Base-by-base conservation (phyloP, 257 asterid genomes). In the Asclepias syriaca region DNA sequence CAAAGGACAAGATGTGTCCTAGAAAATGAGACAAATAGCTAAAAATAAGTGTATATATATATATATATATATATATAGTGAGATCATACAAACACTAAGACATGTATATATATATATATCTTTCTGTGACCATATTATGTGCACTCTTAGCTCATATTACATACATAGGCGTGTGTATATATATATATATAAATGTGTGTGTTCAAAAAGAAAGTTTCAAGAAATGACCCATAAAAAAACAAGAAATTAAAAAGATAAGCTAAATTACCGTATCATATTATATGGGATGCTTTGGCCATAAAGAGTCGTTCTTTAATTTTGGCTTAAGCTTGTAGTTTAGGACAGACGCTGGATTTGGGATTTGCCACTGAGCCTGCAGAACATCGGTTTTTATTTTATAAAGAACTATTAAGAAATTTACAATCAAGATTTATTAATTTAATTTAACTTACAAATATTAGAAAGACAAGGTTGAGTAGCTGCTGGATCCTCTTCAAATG, bases 391-490 rank as follows among this genome's bases (percentile, higher is more conserved):
- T 43, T 43, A 7, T 40, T 6, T 2, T 40, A 29, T 29, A 29
- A 29, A 29, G 32, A 29, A 29, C 32, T 29, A 29, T 29, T 2
- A 29, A 29, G 34, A 29, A 2, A 29, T 2, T 29, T 29, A 29
- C 34, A 2, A 1, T 2, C 34, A 29, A 29, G 34, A 29, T 29
- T 29, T 29, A 29, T 29, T 29, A 29, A 14, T 3, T 16, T 3
- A 34, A 68, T 18, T 11, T 66, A 11, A 74, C 93, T 72, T 83
- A 91, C 99, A 94, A 51, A 86, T 77, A 76, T 80, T 76, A 1
- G 83, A 64, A 7, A 89, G 85, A 76, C 98, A 94, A 75, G 97
- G 95, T 50, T 94, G 96, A 57, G 84, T 91, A 69, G 90, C 75
- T 15, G 82, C 87, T 0, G 96, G 93, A 75, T 94, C 99, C 56